Percentiles rank a stretch among this genome's conserved stretches.
These are phyloP conservation scores for Candolleomyces aberdarensis DNA, from an alignment of 768 basidiomycete genomes.

Conservation along the genomic window DNA sequence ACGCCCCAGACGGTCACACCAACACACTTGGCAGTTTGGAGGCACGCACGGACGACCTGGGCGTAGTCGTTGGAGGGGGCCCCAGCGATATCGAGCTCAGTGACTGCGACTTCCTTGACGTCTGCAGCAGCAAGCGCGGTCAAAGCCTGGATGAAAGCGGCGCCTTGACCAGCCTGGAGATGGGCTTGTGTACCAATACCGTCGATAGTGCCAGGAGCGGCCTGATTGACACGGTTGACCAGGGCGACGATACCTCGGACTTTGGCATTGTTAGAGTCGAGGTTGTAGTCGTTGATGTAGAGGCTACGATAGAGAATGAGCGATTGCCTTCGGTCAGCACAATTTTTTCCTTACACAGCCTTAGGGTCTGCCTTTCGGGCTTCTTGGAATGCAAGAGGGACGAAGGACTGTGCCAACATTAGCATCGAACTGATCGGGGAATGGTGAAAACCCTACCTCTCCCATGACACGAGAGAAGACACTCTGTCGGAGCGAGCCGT, in stretches of 20 bases:
- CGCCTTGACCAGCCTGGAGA: slow-evolving; percentile 15
- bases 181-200: slow-evolving; percentile 52
- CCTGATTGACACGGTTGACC: slow-evolving; percentile 37
- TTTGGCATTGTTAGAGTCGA: slow-evolving; percentile 50
- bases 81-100: slow-evolving; percentile 41
- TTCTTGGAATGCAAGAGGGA: slow-evolving; percentile 43
- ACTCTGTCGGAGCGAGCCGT: slow-evolving; percentile 36
- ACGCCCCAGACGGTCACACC: slow-evolving; percentile 50
- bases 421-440: too few relatives aligned
- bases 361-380: slow-evolving; percentile 41
- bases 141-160: slow-evolving; percentile 21
- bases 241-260: slow-evolving; percentile 36
- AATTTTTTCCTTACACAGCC: slow-evolving; percentile 27
- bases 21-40: slow-evolving; percentile 37
- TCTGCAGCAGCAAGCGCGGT: slow-evolving; percentile 40
- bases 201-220: slow-evolving; percentile 38
- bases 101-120: slow-evolving; percentile 42
- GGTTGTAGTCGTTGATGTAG: slow-evolving; percentile 47
- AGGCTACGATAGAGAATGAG: slow-evolving; percentile 19
- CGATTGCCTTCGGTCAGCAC: neutral
- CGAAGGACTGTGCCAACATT: slow-evolving; percentile 27
- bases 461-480: slow-evolving; percentile 44
- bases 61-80: slow-evolving; percentile 38
- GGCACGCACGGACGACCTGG: slow-evolving; percentile 43
- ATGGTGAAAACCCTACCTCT: slow-evolving; percentile 13